Percentiles rank a stretch among this genome's conserved stretches.
phyloP scores from a whole-genome alignment of 176 grass and related monocot genomes.

The Microstegium vimineum region DNA sequence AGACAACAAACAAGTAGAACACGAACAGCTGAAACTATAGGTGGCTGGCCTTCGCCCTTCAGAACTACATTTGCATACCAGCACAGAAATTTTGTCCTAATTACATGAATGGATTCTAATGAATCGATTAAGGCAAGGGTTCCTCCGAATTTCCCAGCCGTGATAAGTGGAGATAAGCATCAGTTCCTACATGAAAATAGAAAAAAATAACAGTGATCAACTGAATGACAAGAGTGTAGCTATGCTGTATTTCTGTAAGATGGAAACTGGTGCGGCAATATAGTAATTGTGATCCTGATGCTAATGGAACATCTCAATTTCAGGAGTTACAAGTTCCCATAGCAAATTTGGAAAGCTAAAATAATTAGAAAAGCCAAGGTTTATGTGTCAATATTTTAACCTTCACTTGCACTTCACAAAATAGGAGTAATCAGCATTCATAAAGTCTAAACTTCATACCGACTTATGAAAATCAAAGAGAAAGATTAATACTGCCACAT shows the following conservation, averaged over 20 bases:
- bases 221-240: neutral
- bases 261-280: neutral
- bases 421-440: neutral
- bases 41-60: constrained; percentile 33
- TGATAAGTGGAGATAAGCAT: constrained; percentile 94
- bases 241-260: neutral
- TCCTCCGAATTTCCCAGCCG: constrained; percentile 92
- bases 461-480: neutral
- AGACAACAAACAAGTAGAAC: constrained; percentile 14
- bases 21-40: constrained; percentile 16
- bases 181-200: constrained; percentile 57
- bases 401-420: neutral
- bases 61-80: constrained; percentile 40
- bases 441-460: neutral
- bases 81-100: constrained; percentile 36
- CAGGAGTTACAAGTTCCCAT: neutral
- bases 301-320: neutral
- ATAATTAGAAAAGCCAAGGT: neutral
- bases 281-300: neutral
- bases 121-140: constrained; percentile 59
- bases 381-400: neutral
- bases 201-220: neutral
- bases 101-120: constrained; percentile 36
- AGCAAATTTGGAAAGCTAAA: neutral
- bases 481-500: neutral